Base-by-base conservation (phyloP, 345 rosid genomes). In the Ceriops decandra region DNA sequence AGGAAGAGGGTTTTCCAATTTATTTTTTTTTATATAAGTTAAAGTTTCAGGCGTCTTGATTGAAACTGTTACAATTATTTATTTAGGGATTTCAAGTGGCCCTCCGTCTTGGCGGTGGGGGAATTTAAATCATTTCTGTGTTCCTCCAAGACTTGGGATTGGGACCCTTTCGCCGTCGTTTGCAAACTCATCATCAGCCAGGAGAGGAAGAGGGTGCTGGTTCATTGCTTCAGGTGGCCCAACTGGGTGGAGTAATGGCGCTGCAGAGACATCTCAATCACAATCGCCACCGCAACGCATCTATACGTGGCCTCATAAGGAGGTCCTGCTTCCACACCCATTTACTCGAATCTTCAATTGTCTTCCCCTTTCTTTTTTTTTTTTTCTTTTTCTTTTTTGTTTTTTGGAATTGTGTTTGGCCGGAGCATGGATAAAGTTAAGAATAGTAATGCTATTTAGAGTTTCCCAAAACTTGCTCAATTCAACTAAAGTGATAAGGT, bases 261-360 rank as follows among this genome's bases (percentile, higher is more conserved):
- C 47, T 0, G 57, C 73, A 0, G 81, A 79, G 56, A 31, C 64
- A 17, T 70, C 85, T 33, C 68, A 75, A 36, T 36, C 49, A 17
- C 73, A 77, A 47, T 71, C 70, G 17, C 19, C 49, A 16, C 57
- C 63, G 1, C 75, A 78, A 0, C 73, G 69, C 54, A 46, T 61
- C 20, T 86, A 80, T 71, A 28, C 74, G 4, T 88, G 93, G 93
- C 86, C 86, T 19, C 76, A 80, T 69, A 80, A 62, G 28, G 82
- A 79, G 86, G 86, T 85, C 59, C 0, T 22, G 17, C 49, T 42
- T 42, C 17, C 49, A 42, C 17, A 11, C 49, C 49, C 17, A 13
- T 42, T 42, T 42, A 42, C 49, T 42, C 3, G 33, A 31, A 31
- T 31, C 33, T 5, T 31, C 33, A 31, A 31, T 5, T 13, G 21